Evolutionary conservation across 306 rosid genomes (phyloP).

Genomic region (Citrullus amarus): DNA sequence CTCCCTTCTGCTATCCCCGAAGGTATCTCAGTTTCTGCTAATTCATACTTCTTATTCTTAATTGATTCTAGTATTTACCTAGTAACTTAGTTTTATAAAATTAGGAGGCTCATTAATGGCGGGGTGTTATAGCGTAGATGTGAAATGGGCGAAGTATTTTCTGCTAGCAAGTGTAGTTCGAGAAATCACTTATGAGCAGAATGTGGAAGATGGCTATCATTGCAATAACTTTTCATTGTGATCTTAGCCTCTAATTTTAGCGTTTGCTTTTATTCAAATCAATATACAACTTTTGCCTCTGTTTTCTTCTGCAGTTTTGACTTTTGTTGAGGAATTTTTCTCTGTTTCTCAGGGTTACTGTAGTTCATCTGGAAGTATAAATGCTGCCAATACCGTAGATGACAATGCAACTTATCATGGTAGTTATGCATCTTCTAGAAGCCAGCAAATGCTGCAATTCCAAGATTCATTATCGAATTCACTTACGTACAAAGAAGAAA

Average conservation of each 20-base stretch:
- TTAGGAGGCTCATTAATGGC: neutral
- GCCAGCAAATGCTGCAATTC: slow-evolving; percentile 3
- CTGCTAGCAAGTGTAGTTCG: neutral
- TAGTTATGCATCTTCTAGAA: slow-evolving; percentile 18
- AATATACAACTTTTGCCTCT: neutral
- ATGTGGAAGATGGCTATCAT: neutral
- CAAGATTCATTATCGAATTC: slow-evolving; percentile 20
- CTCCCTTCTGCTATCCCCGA: neutral
- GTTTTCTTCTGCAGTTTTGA: neutral
- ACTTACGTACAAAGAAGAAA: slow-evolving; percentile 16
- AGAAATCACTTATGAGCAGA: neutral
- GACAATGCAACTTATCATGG: slow-evolving; percentile 17
- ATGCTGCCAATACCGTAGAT: slow-evolving; percentile 25
- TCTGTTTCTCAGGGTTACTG: slow-evolving; percentile 42
- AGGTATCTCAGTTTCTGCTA: slow-evolving; percentile 1
- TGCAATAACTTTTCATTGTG: neutral
- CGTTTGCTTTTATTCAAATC: neutral
- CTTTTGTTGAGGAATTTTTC: neutral
- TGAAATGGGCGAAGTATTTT: neutral
- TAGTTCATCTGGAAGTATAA: slow-evolving; percentile 9
- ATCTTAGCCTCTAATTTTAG: neutral
- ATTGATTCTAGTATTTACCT: neutral
- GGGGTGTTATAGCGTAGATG: neutral
- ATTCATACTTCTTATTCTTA: neutral
- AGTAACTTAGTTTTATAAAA: neutral